Evolutionary conservation across 805 yeast genomes (phyloP), one percentile per base, ranked within the genome.

Genomic region (Kuraishia hungarica): DNA sequence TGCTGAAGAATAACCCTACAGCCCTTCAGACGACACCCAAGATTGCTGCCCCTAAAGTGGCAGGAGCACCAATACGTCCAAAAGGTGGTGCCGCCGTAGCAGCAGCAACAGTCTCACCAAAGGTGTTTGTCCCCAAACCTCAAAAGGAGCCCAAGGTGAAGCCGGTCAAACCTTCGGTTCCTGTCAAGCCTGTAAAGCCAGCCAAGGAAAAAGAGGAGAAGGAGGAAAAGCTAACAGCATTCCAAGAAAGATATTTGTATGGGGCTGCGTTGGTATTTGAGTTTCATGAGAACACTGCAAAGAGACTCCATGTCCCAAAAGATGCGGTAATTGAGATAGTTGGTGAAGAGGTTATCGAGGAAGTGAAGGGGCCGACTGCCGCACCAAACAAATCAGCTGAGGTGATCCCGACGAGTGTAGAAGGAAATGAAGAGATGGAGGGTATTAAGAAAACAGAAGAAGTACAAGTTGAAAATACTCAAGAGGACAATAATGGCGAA

Each of bases 181-280:
- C 50, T 19, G 24, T 22, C 3, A 19, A 15, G 6, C 22, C 10
- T n/a, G 20, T 4, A 5, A 52, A 24, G 5, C 52, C 52, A 2
- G 22, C 39, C 49, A 53, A 54, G 35, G 43, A 35, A 15, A 53
- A 54, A 24, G 43, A 35, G 43, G 61, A 61, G 64, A 64, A 76
- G 57, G 89, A 85, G 51, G 82, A 77, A 57, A 83, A 81, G 60
- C 69, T 88, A 53, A 87, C 94, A 0, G 84, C 91, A 0, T 87
- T 87, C 62, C 96, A 88, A 63, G 92, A 86, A 60, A 79, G 83
- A 65, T 87, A 87, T 62, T 71, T 81, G 22, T 67, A 78, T 43
- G 81, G 82, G 61, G 90, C 96, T 0, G 86, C 89, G 54, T 66
- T 94, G 47, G 84, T 91, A 5, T 84, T 93, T 67, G 99, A 94